A percentile compares a stretch with the other conserved stretches of the same genome.
Evolutionary conservation across 2,329 filamentous ascomycete species (phyloP).

Genomic region (Raffaelea arxii): DNA sequence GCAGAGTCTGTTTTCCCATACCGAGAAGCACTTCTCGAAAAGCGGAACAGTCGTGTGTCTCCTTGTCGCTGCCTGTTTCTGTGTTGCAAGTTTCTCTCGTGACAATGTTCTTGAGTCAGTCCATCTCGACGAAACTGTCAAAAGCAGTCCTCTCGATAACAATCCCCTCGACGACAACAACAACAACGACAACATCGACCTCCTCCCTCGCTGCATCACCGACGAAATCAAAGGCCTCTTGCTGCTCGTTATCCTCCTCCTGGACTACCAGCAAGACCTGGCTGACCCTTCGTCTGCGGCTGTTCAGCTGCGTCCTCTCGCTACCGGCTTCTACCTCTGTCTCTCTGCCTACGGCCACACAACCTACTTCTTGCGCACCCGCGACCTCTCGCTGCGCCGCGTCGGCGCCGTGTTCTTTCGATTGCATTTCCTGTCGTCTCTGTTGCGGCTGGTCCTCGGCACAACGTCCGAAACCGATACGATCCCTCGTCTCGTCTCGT

Average conservation of each 20-base stretch:
- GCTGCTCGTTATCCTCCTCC: slow-evolving; percentile 41
- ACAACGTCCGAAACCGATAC: slow-evolving; percentile 36
- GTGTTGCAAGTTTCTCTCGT: background rate
- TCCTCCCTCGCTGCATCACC: slow-evolving; percentile 45
- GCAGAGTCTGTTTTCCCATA: slow-evolving; percentile 42
- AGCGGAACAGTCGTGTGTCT: slow-evolving; percentile 19
- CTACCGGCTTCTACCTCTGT: slow-evolving; percentile 52
- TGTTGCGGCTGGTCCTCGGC: slow-evolving; percentile 43
- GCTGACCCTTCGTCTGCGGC: too few relatives aligned
- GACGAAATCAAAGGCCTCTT: slow-evolving; percentile 61
- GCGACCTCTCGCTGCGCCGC: slow-evolving; percentile 46
- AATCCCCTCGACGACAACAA: too few relatives aligned
- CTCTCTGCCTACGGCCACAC: slow-evolving; percentile 54
- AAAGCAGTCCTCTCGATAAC: too few relatives aligned
- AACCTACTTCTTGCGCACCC: slow-evolving; percentile 44
- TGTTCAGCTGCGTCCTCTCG: slow-evolving; percentile 44
- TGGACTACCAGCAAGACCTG: slow-evolving; percentile 48
- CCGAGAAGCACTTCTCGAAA: slow-evolving; percentile 25
- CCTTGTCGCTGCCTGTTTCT: background rate
- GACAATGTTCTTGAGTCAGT: too few relatives aligned
- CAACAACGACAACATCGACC: too few relatives aligned
- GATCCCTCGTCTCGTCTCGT: slow-evolving; percentile 47
- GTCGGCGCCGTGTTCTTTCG: slow-evolving; percentile 43
- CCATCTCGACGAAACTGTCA: too few relatives aligned
- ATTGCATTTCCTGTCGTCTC: slow-evolving; percentile 44